These are phyloP conservation scores for Plasmodium inui DNA, from an alignment of 169 alveolate genomes.

Conservation along the genomic window DNA sequence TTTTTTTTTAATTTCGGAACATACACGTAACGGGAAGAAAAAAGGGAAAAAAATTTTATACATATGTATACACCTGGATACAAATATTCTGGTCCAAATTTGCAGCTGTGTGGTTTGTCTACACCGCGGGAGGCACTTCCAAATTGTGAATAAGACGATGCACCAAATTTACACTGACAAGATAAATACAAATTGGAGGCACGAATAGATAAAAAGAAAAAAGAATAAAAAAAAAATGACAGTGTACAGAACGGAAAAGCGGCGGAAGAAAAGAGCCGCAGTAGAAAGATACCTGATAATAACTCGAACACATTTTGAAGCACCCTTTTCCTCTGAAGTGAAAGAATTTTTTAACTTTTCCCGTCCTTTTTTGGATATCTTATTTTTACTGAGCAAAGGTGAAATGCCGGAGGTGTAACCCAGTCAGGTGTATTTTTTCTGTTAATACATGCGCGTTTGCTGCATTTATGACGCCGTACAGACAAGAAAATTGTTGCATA, in stretches of 20 bases:
- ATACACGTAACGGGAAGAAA: not conserved
- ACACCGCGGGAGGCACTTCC: not conserved
- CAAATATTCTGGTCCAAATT: not conserved
- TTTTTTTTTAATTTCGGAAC: not conserved
- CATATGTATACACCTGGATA: not conserved
- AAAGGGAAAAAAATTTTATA: not conserved
- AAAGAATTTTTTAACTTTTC: not conserved
- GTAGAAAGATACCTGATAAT: not conserved
- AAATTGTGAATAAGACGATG: not conserved
- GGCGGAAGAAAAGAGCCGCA: not conserved
- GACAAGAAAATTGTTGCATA: not conserved
- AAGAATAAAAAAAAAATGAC: not conserved
- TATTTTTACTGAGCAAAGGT: not conserved
- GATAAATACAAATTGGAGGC: not conserved
- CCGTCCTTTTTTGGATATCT: not conserved
- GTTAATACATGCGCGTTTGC: not conserved
- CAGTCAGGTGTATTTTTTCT: not conserved
- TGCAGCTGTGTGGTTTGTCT: not conserved
- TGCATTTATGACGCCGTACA: not conserved
- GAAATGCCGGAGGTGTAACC: not conserved
- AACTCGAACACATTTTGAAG: not conserved
- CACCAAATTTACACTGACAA: not conserved
- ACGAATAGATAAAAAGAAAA: conserved; percentile 3
- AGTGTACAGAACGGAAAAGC: not conserved
- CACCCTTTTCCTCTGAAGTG: not conserved